Conservation (phyloP, 2,329 filamentous ascomycete genomes). For the Fusarium pininemorale region DNA sequence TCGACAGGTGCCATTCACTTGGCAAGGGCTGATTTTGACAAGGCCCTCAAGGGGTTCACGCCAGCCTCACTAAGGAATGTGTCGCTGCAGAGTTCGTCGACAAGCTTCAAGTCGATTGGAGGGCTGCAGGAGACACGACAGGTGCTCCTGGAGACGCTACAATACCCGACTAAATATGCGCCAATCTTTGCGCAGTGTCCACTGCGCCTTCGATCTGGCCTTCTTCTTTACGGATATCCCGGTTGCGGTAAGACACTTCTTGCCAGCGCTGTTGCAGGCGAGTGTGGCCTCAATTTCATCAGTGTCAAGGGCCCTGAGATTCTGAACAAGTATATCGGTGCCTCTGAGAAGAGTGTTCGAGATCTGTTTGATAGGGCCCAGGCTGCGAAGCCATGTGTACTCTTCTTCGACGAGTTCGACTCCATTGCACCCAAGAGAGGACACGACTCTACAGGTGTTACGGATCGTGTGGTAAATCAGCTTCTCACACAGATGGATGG, state of each 20-base stretch:
- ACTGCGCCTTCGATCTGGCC: constrained; percentile 89
- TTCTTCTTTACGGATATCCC: constrained; percentile 93
- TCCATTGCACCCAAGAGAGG: constrained; percentile 96
- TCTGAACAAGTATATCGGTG: constrained; percentile 98
- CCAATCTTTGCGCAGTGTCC: constrained; percentile 98
- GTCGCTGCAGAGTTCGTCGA: constrained; percentile 90
- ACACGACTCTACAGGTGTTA: constrained; percentile 98
- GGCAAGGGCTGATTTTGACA: constrained; percentile 79
- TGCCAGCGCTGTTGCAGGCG: constrained; percentile 94
- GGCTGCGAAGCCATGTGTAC: constrained; percentile 89
- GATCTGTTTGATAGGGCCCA: constrained; percentile 94
- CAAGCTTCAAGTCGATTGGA: constrained; percentile 91
- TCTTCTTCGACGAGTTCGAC: constrained; percentile 99
- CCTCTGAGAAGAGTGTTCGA: constrained; percentile 93
- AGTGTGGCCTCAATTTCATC: constrained; percentile 98
- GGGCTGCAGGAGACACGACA: constrained; percentile 87
- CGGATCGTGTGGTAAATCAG: constrained; percentile 97
- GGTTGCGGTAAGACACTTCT: constrained; percentile 97
- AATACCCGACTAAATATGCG: constrained; percentile 97
- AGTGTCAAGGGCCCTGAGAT: constrained; percentile 98
- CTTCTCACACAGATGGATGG: constrained; percentile 99
- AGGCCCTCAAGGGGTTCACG: constrained; percentile 89
- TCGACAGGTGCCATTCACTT: constrained; percentile 67
- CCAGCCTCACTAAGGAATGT: constrained; percentile 95
- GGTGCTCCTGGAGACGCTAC: constrained; percentile 91